These are phyloP conservation scores for Zygoascus meyerae DNA, from an alignment of 1,139 yeast species.

Conservation along the genomic window DNA sequence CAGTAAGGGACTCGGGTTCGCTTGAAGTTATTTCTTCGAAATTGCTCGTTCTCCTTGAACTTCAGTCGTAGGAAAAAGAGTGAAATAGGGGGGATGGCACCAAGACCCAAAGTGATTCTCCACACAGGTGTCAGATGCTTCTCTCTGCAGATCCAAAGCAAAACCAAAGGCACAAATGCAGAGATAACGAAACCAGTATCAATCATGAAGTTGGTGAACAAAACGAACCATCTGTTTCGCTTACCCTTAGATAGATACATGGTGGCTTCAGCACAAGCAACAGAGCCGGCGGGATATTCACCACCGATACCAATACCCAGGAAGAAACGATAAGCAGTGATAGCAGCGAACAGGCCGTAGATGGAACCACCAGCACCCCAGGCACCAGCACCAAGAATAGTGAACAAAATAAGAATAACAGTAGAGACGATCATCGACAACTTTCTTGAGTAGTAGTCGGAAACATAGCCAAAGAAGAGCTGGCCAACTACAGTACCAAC, in stretches of 20 bases:
- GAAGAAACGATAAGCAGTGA: constrained; percentile 78
- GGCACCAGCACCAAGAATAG: constrained; percentile 72
- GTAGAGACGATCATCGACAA: constrained; percentile 75
- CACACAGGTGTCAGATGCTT: constrained; percentile 74
- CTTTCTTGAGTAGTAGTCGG: constrained; percentile 77
- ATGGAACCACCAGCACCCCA: constrained; percentile 65
- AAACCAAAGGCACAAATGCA: constrained; percentile 77
- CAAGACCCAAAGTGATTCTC: constrained; percentile 83
- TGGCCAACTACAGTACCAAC: constrained; percentile 87
- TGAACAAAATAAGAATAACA: constrained; percentile 62
- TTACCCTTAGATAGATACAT: constrained; percentile 67
- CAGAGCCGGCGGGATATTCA: constrained; percentile 89
- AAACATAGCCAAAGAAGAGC: constrained; percentile 65
- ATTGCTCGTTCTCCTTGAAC: constrained; percentile 65
- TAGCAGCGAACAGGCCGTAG: constrained; percentile 69
- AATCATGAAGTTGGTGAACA: constrained; percentile 85
- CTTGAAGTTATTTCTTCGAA: constrained; percentile 63
- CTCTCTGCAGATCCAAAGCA: constrained; percentile 72
- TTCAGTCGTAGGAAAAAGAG: constrained; percentile 69
- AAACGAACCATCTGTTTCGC: constrained; percentile 79
- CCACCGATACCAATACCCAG: constrained; percentile 73
- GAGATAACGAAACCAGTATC: constrained; percentile 79
- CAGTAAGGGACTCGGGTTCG: constrained; percentile 58
- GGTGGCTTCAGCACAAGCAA: constrained; percentile 88
- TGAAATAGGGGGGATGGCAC: constrained; percentile 80